Base-by-base conservation (phyloP, 176 grass and related monocot genomes). In the Oryza meridionalis region DNA sequence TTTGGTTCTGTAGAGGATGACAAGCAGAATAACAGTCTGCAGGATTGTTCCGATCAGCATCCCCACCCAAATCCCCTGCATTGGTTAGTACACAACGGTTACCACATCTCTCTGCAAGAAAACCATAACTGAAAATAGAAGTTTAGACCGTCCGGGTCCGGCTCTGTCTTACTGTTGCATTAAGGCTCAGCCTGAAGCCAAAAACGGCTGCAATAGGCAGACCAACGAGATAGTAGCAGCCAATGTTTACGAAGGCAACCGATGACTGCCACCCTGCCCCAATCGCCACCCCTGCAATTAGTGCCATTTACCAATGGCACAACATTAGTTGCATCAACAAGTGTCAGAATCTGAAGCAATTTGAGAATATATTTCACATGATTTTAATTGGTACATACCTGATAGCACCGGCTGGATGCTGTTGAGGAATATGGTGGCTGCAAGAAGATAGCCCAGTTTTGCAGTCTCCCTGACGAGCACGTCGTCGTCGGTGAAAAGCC, bases 391-490 rank as follows among this genome's bases (percentile, higher is more conserved):
- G n/a, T n/a, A n/a, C n/a, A n/a, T n/a, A 96, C 91, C 94, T 45
- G 91, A 96, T 29, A 96, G 25, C 17, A 96, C 91, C 49, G 94
- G 88, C 46, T 96, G 94, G 82, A 96, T 89, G 84, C 94, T 93
- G 80, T 91, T 93, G 19, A 96, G 86, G 64, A 91, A 73, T 50
- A 93, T 93, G 25, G 88, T 96, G 14, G 84, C 81, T 7, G 86
- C 88, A 5, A 96, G 89, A 49, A 93, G 91, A 46, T 64, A 91
- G 2, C 90, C 94, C 66, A 96, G 21, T 17, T 85, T 93, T 4
- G 88, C 80, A 15, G 85, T 83, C 73, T 88, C 91, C 47, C 42
- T 78, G 51, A 88, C 38, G 31, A 96, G 24, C 4, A 71, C 50
- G 7, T 65, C 80, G 33, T 77, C 88, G 53, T 9, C 65, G 0